Evolutionary conservation across 2,329 filamentous ascomycete genomes (phyloP), one percentile per base, ranked within the genome.

Genomic region (Beauveria sp.): DNA sequence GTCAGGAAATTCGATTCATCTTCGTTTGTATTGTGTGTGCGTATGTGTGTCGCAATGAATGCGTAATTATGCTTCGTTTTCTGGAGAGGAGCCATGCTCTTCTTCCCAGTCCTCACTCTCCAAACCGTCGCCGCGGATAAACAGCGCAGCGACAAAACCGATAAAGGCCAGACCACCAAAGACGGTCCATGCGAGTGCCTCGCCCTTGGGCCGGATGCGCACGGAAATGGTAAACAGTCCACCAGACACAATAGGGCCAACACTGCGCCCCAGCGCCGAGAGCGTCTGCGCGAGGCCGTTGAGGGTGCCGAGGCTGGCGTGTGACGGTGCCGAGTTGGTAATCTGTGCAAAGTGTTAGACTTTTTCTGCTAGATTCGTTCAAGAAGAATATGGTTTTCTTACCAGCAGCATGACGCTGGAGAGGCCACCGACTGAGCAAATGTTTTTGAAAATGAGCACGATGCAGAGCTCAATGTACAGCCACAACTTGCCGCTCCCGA

Each of bases 281-380:
- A 99, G 84, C 0, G 92, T 96, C 74, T 99, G 95, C 0, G 95
- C 95, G 38, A 98, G 83, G 10, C 95, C 95, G 70, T 99, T 97
- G 28, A 99, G 81, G 0, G 91, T 92, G 3, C 95, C 95, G 0
- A 99, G 82, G 0, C 90, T 92, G 5, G 89, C 86, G 72, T 93
- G 85, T 8, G 93, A 91, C 0, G 92, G 90, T 0, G 92, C 91
- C 1, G 90, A 96, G 69, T 99, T 99, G 43, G 92, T 98, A 66
- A 99, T 93, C 90, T 93, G 50, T 7, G 65, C 24, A n/a, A 45
- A 24, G 34, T 22, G 20, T 49, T 51, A 50, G 9, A 3, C 3
- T 2, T 26, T 5, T 3, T 9, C 34, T 16, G 22, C 20, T 45
- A 6, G 45, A 0, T 18, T 14, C 24, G 3, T 16, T 12, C 9